Evolutionary conservation across 2,329 filamentous ascomycete genomes (phyloP), one percentile per base, ranked within the genome.

Genomic region (Conoideocrella luteorostrata): DNA sequence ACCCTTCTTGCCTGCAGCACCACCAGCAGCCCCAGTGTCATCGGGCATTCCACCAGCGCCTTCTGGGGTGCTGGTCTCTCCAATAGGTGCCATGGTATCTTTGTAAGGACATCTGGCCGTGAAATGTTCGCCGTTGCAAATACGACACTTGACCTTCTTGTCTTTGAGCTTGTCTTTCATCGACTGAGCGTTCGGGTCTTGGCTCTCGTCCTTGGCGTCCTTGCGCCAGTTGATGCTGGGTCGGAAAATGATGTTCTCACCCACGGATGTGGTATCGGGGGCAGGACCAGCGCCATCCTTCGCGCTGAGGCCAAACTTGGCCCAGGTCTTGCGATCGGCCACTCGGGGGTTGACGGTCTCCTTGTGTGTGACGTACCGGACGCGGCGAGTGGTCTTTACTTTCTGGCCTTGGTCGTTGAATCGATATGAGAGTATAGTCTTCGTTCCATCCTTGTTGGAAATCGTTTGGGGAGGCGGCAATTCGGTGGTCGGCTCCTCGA

Each of bases 61-160:
- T 50, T 83, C 80, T 49, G 68, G 75, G 24, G 62, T 62, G 37
- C 63, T 65, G 44, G 68, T 72, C 65, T 82, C 80, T 53, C 82
- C 82, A 49, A 90, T 80, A 29, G 87, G 93, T 28, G 91, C 89
- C 89, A 98, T 96, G 58, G 91, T 98, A 66, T 97, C 93, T 77
- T 97, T 98, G 84, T 95, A 98, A 28, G 93, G 93, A 81, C 93
- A 98, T 67, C 93, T 85, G 55, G 91, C 91, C 33, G 93, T 98
- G 77, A 97, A 98, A 81, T 98, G 93, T 76, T 98, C 93, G 64
- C 91, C 93, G 65, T 84, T 87, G 74, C 93, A 98, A 65, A 98
- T 97, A 78, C 93, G 86, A 71, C 93, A 98, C 80, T 97, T 97
- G 77, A 98, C 94, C 75, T 96, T 94, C 81, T 96, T 95, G 74